Evolutionary conservation across 2,329 filamentous ascomycete genomes (phyloP), one percentile per base, ranked within the genome.

Genomic region (Aschersonia sp.): DNA sequence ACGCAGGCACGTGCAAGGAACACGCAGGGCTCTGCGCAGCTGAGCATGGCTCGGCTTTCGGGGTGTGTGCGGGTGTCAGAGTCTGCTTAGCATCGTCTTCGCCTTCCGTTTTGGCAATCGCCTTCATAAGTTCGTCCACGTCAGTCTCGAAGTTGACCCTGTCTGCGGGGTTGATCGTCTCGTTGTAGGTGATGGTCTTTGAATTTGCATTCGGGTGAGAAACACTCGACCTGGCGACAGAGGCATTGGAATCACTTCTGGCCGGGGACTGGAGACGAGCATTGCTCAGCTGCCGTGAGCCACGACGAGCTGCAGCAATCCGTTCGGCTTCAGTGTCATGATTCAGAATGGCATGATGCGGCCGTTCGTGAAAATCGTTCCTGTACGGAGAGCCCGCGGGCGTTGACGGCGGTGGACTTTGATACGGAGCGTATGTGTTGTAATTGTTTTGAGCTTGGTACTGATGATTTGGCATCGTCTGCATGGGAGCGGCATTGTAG

Each of bases 91-190:
- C 47, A 52, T 54, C 54, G 48, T 56, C 37, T 7, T 55, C 55
- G 6, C 66, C 59, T 14, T 62, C 62, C 11, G 71, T 66, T 29
- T 83, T 84, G 43, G 77, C 69, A 43, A 95, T 90, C 1, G 83
- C 79, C 63, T 83, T 87, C 87, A 95, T 94, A 41, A 97, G 67
- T 41, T 80, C 81, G 60, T 95, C 89, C 39, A 95, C 81, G 50
- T 87, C 79, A 0, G 88, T 95, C n/a, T 77, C 74, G 60, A 89
- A 90, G 50, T 76, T 73, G 40, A 78, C 66, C n/a, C 76, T 69
- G 30, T 71, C 63, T 1, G 68, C 63, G 49, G 69, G 65, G 49
- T 69, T 61, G 32, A 71, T 65, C 8, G 69, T 65, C 53, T 66
- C 66, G 61, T 72, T 76, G 53, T 63, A 62, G 4, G 62, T 64